phyloP scores from a whole-genome alignment of 2,329 filamentous ascomycete species.

The Beauveria varroae region DNA sequence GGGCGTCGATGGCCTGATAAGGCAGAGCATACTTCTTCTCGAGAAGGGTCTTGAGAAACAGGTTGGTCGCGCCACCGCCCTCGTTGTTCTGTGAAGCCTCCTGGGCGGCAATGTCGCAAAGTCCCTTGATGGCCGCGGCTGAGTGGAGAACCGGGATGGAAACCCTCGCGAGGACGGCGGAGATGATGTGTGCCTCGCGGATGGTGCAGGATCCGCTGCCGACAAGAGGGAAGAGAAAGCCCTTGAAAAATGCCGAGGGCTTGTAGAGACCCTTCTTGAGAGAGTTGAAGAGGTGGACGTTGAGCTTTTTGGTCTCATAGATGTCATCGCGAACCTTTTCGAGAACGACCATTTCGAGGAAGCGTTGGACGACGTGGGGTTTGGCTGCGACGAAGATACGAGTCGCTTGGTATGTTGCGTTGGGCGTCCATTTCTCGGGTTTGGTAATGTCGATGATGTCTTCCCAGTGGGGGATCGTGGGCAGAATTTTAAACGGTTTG shows the following conservation, averaged over 20 bases:
- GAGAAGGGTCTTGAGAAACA: constrained; percentile 86
- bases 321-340: constrained; percentile 92
- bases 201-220: constrained; percentile 81
- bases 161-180: constrained; percentile 74
- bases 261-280: constrained; percentile 92
- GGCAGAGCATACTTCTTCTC: constrained; percentile 97
- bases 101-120: constrained; percentile 91
- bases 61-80: constrained; percentile 84
- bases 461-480: constrained; percentile 85
- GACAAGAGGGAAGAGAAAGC: constrained; percentile 85
- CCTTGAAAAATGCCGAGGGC: constrained; percentile 94
- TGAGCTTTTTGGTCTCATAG: constrained; percentile 86
- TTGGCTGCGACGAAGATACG: constrained; percentile 86
- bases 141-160: constrained; percentile 89
- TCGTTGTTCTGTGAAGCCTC: constrained; percentile 78
- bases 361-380: constrained; percentile 71
- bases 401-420: constrained; percentile 79
- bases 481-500: constrained; percentile 95
- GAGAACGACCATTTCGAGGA: constrained; percentile 79
- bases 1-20: constrained; percentile 85
- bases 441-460: constrained; percentile 78
- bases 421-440: constrained; percentile 66
- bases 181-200: constrained; percentile 85
- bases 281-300: constrained; percentile 87
- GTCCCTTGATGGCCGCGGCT: constrained; percentile 79